Evolutionary conservation across 805 yeast species (phyloP), one percentile per base, ranked within the genome.

Genomic region (Saccharomycopsis sp.): DNA sequence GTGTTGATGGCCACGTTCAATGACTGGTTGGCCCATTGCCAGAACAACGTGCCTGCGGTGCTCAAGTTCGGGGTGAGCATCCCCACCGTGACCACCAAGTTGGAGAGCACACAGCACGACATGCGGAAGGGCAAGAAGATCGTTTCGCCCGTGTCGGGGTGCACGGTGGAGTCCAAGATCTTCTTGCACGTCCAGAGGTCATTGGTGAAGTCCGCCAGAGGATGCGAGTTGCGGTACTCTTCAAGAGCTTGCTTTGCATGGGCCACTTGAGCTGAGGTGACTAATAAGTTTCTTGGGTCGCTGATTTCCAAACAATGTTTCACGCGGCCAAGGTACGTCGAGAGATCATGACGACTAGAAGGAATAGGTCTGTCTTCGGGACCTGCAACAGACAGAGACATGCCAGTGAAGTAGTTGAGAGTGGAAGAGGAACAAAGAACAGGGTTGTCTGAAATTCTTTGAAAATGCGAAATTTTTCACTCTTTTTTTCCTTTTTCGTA

Each of bases 1-100:
- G 92, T 85, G 62, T 92, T 92, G 51, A 92, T 85, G 2, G 98
- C 98, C 42, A 92, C 99, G 56, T 92, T 92, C 50, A 92, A 69
- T 17, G 96, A 85, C 63, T 92, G 99, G 63, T 92, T 92, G 16
- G 96, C 94, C 58, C 92, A 75, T 64, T 92, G 99, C 99, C 98
- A 92, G 62, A 92, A 89, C 17, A 87, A 58, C 0, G 97, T 89
- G 29, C 98, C 99, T 0, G 72, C 75, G 7, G 87, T 77, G 7
- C 95, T 94, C 56, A 92, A 61, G 42, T 83, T 82, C 5, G 99
- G 99, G 1, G 96, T 89, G 50, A 92, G 71, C 99, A 92, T 92
- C 50, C 99, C 99, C 3, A 82, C 89, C 4, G 97, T 89, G 37
- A 92, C 97, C 17, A 89, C 89, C 61, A 92, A 64, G 60, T 92